Evolutionary conservation across 1,284 basidiomycete species (phyloP).

Genomic region (Mycena citricolor): DNA sequence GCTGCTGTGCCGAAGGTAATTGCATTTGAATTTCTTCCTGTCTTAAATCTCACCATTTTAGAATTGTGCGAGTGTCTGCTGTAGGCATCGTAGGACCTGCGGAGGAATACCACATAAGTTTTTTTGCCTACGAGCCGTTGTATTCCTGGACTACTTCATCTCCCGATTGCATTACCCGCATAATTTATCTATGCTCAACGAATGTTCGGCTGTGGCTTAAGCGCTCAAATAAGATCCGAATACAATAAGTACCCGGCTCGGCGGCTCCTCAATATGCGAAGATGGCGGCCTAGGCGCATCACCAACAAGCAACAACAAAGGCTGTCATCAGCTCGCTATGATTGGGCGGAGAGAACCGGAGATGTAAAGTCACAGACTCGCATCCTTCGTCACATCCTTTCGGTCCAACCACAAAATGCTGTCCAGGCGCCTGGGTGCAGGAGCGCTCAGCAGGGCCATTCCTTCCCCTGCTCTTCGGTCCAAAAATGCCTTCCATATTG

Average conservation of each 20-base stretch:
- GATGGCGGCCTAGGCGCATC: too few species aligned
- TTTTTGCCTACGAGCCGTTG: slow-evolving; percentile 8
- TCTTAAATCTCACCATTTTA: slow-evolving; percentile 35
- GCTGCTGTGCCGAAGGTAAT: slow-evolving; percentile 76
- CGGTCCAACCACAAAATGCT: slow-evolving; percentile 14
- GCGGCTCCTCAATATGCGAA: too few species aligned
- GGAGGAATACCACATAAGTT: not conserved
- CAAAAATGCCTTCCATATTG: slow-evolving; percentile 32
- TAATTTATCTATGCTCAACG: not conserved
- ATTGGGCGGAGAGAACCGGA: too few species aligned
- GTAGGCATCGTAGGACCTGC: slow-evolving; percentile 40
- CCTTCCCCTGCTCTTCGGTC: slow-evolving; percentile 58
- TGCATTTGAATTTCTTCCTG: slow-evolving; percentile 32
- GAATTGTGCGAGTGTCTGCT: slow-evolving; percentile 75
- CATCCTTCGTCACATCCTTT: slow-evolving; percentile 1
- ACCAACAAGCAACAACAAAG: too few species aligned
- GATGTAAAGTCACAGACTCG: too few species aligned
- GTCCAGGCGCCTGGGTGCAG: slow-evolving; percentile 17
- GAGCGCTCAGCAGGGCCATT: slow-evolving; percentile 16
- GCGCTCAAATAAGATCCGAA: too few species aligned
- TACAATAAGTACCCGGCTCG: too few species aligned
- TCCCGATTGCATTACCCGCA: too few species aligned
- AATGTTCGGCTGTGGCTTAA: not conserved
- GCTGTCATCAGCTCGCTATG: too few species aligned
- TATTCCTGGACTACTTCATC: too few species aligned